phyloP scores from a whole-genome alignment of 2,329 filamentous ascomycete genomes.

The Ceratocystis alfenasii region DNA sequence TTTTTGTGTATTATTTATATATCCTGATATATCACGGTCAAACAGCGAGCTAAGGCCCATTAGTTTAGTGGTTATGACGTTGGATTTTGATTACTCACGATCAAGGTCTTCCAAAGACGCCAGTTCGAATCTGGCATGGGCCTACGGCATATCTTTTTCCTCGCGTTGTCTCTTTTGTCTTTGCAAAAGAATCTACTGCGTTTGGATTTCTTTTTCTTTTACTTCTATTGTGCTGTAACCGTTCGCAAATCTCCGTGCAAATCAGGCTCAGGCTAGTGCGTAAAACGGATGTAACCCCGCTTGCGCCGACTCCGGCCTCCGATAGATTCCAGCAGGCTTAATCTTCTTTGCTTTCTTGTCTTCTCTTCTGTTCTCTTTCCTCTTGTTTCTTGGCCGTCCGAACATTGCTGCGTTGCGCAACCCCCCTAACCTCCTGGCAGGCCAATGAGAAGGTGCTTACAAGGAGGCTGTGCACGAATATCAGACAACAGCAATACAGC shows the following conservation, averaged over 20 bases:
- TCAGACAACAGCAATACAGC: not conserved
- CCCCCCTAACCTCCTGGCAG: not conserved
- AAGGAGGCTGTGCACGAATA: not conserved
- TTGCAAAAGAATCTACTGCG: not conserved
- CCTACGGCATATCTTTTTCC: not conserved
- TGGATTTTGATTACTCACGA: conserved; percentile 21
- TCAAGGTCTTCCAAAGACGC: conserved; percentile 21
- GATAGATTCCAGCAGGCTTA: not conserved
- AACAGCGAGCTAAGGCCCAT: conserved; percentile 12
- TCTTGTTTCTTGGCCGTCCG: not conserved
- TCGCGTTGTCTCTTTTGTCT: not conserved
- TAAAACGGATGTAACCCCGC: not conserved
- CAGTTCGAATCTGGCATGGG: conserved; percentile 22
- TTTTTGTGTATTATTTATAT: not conserved
- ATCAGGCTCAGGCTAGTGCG: not conserved
- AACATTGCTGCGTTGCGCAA: not conserved
- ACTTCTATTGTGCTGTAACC: not conserved
- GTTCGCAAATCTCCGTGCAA: not conserved
- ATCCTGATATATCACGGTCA: not conserved
- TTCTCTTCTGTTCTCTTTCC: conserved; percentile 18
- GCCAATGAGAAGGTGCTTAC: not conserved
- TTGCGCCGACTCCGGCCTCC: not conserved
- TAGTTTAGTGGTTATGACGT: conserved; percentile 23
- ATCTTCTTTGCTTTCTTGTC: not conserved
- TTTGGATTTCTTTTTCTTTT: conserved; percentile 13